Percentiles rank a stretch among this genome's conserved stretches.
These are phyloP conservation scores for Lipomyces orientalis DNA, from an alignment of 805 yeast species.

Conservation along the genomic window DNA sequence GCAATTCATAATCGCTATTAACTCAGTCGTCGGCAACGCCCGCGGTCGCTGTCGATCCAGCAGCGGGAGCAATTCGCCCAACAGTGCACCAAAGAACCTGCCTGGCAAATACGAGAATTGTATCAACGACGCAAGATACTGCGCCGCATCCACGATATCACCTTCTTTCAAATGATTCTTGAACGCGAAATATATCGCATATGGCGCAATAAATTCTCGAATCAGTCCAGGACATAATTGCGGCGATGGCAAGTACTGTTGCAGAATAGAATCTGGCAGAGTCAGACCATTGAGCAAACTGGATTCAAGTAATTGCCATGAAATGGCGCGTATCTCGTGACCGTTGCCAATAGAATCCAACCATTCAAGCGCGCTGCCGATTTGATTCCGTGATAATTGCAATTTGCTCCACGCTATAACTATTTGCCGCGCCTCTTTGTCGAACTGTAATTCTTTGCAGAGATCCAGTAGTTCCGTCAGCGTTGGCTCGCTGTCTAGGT, in stretches of 20 bases:
- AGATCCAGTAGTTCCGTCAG: constrained; percentile 20
- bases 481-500: constrained; percentile 22
- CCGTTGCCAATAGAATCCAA: constrained; percentile 38
- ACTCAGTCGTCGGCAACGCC: constrained; percentile 31
- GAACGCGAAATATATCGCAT: constrained; percentile 42
- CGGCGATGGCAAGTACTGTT: constrained; percentile 27
- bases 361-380: constrained; percentile 40
- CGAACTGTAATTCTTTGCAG: constrained; percentile 31
- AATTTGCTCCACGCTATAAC: constrained; percentile 34
- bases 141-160: constrained; percentile 34
- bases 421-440: constrained; percentile 15
- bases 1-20: constrained; percentile 35
- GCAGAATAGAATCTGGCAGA: constrained; percentile 28
- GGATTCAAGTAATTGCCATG: constrained; percentile 43
- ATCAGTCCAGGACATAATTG: constrained; percentile 29
- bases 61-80: constrained; percentile 25
- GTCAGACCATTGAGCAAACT: constrained; percentile 32
- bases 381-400: constrained; percentile 10
- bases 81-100: constrained; percentile 15
- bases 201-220: constrained; percentile 44
- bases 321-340: constrained; percentile 33
- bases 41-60: constrained; percentile 22
- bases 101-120: constrained; percentile 42
- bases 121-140: constrained; percentile 39
- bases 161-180: constrained; percentile 20